Evolutionary conservation across 805 yeast genomes (phyloP).

Genomic region (Candida suzukii): DNA sequence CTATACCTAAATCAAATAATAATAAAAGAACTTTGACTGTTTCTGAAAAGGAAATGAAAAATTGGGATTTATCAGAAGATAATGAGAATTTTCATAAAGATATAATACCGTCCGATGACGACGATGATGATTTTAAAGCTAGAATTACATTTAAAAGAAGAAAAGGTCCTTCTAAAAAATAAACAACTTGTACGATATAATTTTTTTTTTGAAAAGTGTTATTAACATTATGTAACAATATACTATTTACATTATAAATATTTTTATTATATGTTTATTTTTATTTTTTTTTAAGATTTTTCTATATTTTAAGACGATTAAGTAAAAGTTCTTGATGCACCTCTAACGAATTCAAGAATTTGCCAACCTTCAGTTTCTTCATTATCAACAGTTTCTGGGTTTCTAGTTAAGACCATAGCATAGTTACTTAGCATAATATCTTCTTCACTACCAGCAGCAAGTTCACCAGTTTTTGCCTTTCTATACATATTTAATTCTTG

Average conservation of each 20-base stretch:
- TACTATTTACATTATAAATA: not conserved
- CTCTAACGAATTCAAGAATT: conserved; percentile 88
- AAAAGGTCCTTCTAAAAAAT: not conserved
- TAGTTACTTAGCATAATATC: conserved; percentile 89
- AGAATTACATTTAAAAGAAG: conserved; percentile 12
- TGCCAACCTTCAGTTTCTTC: conserved; percentile 96
- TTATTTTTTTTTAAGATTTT: not conserved
- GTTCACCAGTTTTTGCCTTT: conserved; percentile 85
- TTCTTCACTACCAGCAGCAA: conserved; percentile 94
- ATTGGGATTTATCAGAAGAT: conserved; percentile 19
- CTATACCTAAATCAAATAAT: too few species aligned
- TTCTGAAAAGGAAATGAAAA: conserved; percentile 16
- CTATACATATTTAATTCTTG: conserved; percentile 90
- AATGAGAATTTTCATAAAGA: conserved; percentile 4
- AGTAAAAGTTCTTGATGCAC: conserved; percentile 81
- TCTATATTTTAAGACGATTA: conserved; percentile 14
- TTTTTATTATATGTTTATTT: not conserved
- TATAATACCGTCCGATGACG: conserved; percentile 3
- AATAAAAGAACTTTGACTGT: conserved; percentile 5
- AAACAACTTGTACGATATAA: not conserved
- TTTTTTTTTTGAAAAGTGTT: not conserved
- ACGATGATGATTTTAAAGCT: conserved; percentile 4
- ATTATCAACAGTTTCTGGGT: conserved; percentile 87
- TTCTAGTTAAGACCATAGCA: conserved; percentile 91
- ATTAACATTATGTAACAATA: not conserved